phyloP scores from a whole-genome alignment of 129 eudicot genomes.

The Lactuca sativa region DNA sequence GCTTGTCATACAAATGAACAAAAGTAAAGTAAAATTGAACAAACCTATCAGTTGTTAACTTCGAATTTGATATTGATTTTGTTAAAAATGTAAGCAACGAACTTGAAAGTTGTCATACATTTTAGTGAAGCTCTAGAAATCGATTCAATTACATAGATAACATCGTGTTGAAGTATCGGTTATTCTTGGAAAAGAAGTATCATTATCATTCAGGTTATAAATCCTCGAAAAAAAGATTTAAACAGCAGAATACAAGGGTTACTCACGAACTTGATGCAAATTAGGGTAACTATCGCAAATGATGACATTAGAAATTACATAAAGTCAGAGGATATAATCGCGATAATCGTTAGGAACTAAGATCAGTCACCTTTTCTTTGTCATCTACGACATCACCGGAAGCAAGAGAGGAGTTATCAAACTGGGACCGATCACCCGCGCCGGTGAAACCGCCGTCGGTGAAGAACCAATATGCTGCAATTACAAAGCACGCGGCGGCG shows the following conservation, averaged over 20 bases:
- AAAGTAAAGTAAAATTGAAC: not conserved
- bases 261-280: slow-evolving; percentile 15
- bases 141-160: not conserved
- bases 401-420: slow-evolving; percentile 28
- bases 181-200: slow-evolving; percentile 1
- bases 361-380: slow-evolving; percentile 47
- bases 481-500: slow-evolving; percentile 54
- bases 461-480: slow-evolving; percentile 63
- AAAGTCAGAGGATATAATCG: slow-evolving; percentile 8
- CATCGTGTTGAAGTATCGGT: not conserved
- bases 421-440: slow-evolving; percentile 28
- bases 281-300: slow-evolving; percentile 15
- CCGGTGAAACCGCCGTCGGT: slow-evolving; percentile 29
- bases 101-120: slow-evolving; percentile 5
- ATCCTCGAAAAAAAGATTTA: slow-evolving; percentile 4
- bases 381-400: slow-evolving; percentile 40
- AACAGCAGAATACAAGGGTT: slow-evolving; percentile 14
- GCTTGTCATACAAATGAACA: slow-evolving; percentile 58
- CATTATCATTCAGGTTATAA: not conserved
- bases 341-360: not conserved
- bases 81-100: slow-evolving; percentile 3
- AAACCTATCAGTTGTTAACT: slow-evolving; percentile 5
- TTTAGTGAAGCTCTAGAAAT: not conserved
- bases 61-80: not conserved
- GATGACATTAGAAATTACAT: slow-evolving; percentile 1